Percentiles rank a stretch among this genome's conserved stretches.
These are phyloP conservation scores for Backusella liffmaniae DNA, from an alignment of 192 early-diverging fungal species.

Conservation along the genomic window DNA sequence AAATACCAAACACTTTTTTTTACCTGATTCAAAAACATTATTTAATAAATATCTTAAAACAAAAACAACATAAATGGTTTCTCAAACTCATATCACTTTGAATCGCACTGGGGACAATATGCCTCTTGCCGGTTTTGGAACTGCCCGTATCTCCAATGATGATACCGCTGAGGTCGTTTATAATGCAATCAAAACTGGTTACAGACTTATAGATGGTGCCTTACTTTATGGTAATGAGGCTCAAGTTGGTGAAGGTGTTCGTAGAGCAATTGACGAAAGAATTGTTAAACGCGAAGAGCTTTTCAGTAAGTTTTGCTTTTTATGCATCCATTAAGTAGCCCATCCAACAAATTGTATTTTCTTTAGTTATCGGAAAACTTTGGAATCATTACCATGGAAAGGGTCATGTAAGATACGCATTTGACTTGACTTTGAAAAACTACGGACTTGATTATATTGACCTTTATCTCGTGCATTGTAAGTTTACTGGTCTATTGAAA, in stretches of 20 bases:
- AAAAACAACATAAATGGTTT: neutral
- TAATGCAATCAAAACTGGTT: slow-evolving; percentile 33
- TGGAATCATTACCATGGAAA: slow-evolving; percentile 64
- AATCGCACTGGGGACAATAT: slow-evolving; percentile 43
- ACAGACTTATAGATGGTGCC: slow-evolving; percentile 48
- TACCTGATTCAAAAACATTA: no score
- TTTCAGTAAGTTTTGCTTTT: slow-evolving; percentile 13
- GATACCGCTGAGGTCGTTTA: slow-evolving; percentile 37
- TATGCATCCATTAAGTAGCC: neutral
- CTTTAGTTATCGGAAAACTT: slow-evolving; percentile 39
- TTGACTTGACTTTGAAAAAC: slow-evolving; percentile 41
- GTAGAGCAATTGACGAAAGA: slow-evolving; percentile 44
- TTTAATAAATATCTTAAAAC: no score
- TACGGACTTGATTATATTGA: slow-evolving; percentile 50
- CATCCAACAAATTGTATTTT: neutral
- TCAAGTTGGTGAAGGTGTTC: slow-evolving; percentile 55
- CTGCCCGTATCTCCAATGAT: slow-evolving; percentile 44
- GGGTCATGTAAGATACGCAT: slow-evolving; percentile 48
- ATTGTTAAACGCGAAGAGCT: slow-evolving; percentile 52
- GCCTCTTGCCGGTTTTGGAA: slow-evolving; percentile 50
- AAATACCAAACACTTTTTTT: no score
- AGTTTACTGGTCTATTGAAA: slow-evolving; percentile 10
- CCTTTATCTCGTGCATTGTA: slow-evolving; percentile 37
- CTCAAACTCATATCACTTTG: slow-evolving; percentile 28
- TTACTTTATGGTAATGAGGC: slow-evolving; percentile 60